A percentile compares a stretch with the other conserved stretches of the same genome.
Evolutionary conservation across 441 rosid species (phyloP).

Genomic region (Arabidopsis lyrata): DNA sequence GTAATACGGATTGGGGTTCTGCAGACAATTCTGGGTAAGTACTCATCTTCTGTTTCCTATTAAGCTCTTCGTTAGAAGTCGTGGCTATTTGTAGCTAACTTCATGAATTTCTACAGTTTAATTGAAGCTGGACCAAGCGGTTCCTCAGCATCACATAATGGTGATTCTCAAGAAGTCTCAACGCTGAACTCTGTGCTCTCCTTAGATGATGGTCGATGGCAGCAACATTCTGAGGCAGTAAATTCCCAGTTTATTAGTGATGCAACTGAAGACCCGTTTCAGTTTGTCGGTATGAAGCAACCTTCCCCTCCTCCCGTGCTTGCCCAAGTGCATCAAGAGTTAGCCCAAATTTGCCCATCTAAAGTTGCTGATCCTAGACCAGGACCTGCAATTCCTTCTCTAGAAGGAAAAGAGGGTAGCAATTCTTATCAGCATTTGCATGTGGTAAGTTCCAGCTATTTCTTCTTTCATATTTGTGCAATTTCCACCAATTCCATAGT

Average conservation of each 20-base stretch:
- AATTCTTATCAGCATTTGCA: slow-evolving; percentile 81
- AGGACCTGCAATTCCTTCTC: slow-evolving; percentile 80
- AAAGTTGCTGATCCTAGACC: slow-evolving; percentile 99
- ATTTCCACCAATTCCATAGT: neutral
- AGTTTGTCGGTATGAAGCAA: slow-evolving; percentile 76
- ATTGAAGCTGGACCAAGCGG: slow-evolving; percentile 55
- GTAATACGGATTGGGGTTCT: slow-evolving; percentile 59
- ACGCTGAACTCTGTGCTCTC: slow-evolving; percentile 86
- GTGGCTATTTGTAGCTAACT: slow-evolving; percentile 40
- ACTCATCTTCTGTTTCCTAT: slow-evolving; percentile 16
- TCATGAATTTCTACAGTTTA: slow-evolving; percentile 51
- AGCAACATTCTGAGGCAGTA: slow-evolving; percentile 56
- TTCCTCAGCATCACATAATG: slow-evolving; percentile 51
- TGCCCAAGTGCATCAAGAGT: slow-evolving; percentile 73
- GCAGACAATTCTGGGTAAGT: slow-evolving; percentile 61
- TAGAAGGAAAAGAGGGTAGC: slow-evolving; percentile 57
- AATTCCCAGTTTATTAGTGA: slow-evolving; percentile 57
- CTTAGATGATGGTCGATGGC: slow-evolving; percentile 95
- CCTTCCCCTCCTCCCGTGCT: slow-evolving; percentile 96
- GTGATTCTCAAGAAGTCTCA: slow-evolving; percentile 50
- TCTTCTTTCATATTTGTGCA: slow-evolving; percentile 5
- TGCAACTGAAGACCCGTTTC: slow-evolving; percentile 78
- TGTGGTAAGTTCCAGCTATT: slow-evolving; percentile 61
- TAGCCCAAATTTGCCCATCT: slow-evolving; percentile 77
- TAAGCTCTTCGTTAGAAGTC: slow-evolving; percentile 28